Base-by-base conservation (phyloP, 192 early-diverging fungal species). In the Coemansia sp. region DNA sequence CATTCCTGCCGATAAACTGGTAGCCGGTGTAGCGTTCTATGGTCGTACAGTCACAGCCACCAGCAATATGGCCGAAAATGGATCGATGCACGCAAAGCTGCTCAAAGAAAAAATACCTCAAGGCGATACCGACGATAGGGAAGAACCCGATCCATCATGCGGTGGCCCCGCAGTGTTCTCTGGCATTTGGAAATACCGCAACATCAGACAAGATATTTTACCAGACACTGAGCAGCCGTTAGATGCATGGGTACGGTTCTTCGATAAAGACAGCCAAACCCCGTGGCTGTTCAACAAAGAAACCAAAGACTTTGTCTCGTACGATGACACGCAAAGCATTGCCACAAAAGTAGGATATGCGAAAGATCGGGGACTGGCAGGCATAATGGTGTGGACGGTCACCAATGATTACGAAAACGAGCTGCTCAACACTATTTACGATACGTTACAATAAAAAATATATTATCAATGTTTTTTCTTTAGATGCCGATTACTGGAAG, bases 211-310 rank as follows among this genome's bases (percentile, higher is more conserved):
- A 93, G 71, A 86, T 87, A 6, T 53, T 86, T 0, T 68, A 86
- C 14, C 67, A 69, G 14, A 72, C 0, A 65, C 80, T 4, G 78
- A 86, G 52, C 75, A 85, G 8, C 88, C 91, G 2, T 64, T 55
- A 0, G 62, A 68, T 9, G 85, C 85, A 0, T 95, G 90, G 90
- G 54, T 86, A 6, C 78, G 89, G 9, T 73, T 77, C 43, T 90
- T 87, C 72, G 91, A 93, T 58, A 62, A 80, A 5, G 74, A 51
- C 7, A 88, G 85, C 2, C 64, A 75, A 32, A 91, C 91, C 0
- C 92, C 93, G 11, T 93, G 90, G 90, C 48, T 95, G 39, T 92
- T 87, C 75, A 91, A 91, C 61, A 72, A 78, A 2, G 65, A 66
- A 0, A 91, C 82, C 4, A 85, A 64, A 32, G 71, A 78, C 37